Evolutionary conservation across 495 filamentous ascomycete genomes (phyloP), one percentile per base, ranked within the genome.

Genomic region (Xylaria telfairii): DNA sequence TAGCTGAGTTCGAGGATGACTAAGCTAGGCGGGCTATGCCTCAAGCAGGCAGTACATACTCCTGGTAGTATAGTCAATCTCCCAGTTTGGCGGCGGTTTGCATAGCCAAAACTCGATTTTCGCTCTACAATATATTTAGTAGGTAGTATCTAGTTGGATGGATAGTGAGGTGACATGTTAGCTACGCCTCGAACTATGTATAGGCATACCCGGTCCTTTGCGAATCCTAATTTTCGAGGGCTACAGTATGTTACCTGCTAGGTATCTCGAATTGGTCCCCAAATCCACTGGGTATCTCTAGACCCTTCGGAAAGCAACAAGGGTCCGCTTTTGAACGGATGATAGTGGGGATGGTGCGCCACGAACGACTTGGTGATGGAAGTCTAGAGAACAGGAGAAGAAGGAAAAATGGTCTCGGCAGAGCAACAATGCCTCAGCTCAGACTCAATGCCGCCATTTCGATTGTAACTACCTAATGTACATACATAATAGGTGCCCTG

Each of bases 301-400:
- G 67, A 63, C 67, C 67, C 57, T 62, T 63, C 26, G 21, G 54
- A 44, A 57, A 41, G 17, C n/a, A 68, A 63, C 42, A 69, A 19
- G 67, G 67, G 57, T 42, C 67, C 67, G 57, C 67, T 41, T 73
- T 68, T 72, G 72, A 72, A 74, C 75, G 74, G 72, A 72, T 68
- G 68, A 76, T 70, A 46, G 75, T 74, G 75, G 75, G 66, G 73
- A 72, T 67, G 24, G 19, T 49, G 49, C 68, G 67, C 60, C 68
- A 69, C 51, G 56, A 70, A 49, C 68, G 72, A 72, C 1, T 71
- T 54, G 19, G 62, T 34, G 56, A 68, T 72, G 73, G 74, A 76
- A 77, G 76, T 76, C 74, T 46, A 76, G 68, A 74, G 74, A 78
- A 78, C 67, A 62, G 59, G 37, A 41, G 37, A 42, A 17, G 42